Evolutionary conservation across 257 asterid species (phyloP).

Genomic region (Ballota nigra): DNA sequence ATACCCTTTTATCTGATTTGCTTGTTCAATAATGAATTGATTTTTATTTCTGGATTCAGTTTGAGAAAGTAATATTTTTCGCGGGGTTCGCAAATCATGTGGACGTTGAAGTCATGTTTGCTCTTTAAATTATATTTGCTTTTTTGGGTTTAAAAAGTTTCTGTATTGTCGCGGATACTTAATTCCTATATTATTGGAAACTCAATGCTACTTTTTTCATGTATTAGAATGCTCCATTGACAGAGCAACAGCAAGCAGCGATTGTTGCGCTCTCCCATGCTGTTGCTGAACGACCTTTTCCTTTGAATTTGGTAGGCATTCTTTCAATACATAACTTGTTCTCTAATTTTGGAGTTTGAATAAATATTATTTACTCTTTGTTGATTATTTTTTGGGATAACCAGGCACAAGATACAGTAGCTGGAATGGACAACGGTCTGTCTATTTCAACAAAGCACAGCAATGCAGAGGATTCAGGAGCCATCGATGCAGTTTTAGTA

Average conservation of each 20-base stretch:
- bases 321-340: constrained; percentile 13
- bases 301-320: constrained; percentile 66
- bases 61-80: neutral
- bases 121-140: too few relatives aligned
- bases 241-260: constrained; percentile 92
- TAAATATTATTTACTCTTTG: constrained; percentile 9
- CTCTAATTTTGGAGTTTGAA: neutral
- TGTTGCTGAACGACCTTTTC: constrained; percentile 88
- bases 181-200: constrained; percentile 4
- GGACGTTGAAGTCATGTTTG: too few relatives aligned
- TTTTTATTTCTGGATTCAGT: constrained; percentile 4
- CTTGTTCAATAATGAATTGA: neutral
- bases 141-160: neutral
- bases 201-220: neutral
- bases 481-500: constrained; percentile 70
- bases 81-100: neutral
- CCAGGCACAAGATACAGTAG: constrained; percentile 62
- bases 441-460: constrained; percentile 57
- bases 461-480: constrained; percentile 61
- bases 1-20: neutral
- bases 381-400: constrained; percentile 13
- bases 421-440: constrained; percentile 57
- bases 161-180: neutral
- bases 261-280: constrained; percentile 90
- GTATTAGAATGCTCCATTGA: constrained; percentile 82